Evolutionary conservation across 1,284 basidiomycete genomes (phyloP).

Genomic region (Ustilago trichophora): DNA sequence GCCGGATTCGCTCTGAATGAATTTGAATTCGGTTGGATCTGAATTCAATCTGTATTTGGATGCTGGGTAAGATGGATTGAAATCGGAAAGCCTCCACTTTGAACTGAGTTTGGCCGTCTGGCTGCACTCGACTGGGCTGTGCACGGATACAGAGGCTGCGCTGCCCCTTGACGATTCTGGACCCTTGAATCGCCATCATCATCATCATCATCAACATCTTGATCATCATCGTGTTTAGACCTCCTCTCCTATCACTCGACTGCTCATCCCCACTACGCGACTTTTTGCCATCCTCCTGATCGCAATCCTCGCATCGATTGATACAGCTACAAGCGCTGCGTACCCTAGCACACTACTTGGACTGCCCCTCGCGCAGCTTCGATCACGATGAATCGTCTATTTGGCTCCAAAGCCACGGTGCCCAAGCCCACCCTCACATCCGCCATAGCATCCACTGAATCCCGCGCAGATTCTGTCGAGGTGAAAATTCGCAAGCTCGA

Average conservation of each 20-base stretch:
- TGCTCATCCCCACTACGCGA: background rate
- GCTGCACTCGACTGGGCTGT: conserved; percentile 38
- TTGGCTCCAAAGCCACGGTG: conserved; percentile 67
- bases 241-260: background rate
- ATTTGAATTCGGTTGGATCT: too few species aligned
- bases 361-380: too few species aligned
- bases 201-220: too few species aligned
- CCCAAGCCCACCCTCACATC: conserved; percentile 86
- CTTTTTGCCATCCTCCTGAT: too few species aligned
- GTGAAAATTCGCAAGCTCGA: conserved; percentile 98
- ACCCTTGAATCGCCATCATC: too few species aligned
- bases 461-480: conserved; percentile 86
- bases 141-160: conserved; percentile 26
- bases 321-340: too few species aligned
- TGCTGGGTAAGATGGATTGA: too few species aligned
- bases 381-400: conserved; percentile 68
- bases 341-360: too few species aligned
- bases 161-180: too few species aligned
- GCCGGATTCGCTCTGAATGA: too few species aligned
- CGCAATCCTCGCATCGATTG: too few species aligned
- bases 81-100: conserved; percentile 15
- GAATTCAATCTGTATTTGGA: background rate
- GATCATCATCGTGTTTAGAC: too few species aligned
- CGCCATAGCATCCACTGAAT: conserved; percentile 92
- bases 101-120: background rate